Percentiles rank a stretch among this genome's conserved stretches.
Conservation (phyloP, 2,329 filamentous ascomycete genomes). For the Cyphellophora attinorum region DNA sequence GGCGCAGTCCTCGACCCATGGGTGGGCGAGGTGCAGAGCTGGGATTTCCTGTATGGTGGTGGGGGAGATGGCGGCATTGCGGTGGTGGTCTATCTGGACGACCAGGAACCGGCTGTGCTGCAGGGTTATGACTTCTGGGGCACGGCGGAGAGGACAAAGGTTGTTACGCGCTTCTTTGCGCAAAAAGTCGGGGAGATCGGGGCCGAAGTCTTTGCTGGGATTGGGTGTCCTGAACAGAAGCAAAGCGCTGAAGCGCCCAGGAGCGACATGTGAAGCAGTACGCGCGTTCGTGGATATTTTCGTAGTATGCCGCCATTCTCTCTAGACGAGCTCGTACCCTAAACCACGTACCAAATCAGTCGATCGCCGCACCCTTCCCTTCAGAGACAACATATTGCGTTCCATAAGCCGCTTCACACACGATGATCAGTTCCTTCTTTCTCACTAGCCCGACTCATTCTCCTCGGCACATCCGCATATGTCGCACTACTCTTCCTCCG, state of each 20-base stretch:
- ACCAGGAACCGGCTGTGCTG: conserved; percentile 22
- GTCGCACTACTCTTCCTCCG: conserved; percentile 18
- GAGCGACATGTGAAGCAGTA: no score
- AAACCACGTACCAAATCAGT: no score
- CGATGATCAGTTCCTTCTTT: background rate
- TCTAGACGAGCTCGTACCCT: no score
- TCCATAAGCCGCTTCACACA: no score
- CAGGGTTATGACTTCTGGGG: conserved; percentile 27
- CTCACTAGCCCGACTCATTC: background rate
- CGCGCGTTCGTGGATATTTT: no score
- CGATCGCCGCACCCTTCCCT: no score
- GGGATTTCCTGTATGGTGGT: conserved; percentile 27
- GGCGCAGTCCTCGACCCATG: conserved; percentile 14
- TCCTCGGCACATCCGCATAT: conserved; percentile 3
- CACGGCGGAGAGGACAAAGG: background rate
- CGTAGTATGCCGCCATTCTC: no score
- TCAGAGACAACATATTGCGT: no score
- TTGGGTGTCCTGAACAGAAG: no score
- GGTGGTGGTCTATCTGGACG: conserved; percentile 27
- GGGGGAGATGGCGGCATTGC: conserved; percentile 20
- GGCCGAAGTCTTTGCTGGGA: conserved; percentile 1
- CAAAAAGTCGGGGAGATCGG: conserved; percentile 1
- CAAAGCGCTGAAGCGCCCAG: no score
- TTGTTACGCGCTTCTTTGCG: conserved; percentile 3
- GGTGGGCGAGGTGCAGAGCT: conserved; percentile 12